Percentiles rank a stretch among this genome's conserved stretches.
Evolutionary conservation across 164 flowering plant species (phyloP).

Genomic region (Chimonanthus salicifolius): DNA sequence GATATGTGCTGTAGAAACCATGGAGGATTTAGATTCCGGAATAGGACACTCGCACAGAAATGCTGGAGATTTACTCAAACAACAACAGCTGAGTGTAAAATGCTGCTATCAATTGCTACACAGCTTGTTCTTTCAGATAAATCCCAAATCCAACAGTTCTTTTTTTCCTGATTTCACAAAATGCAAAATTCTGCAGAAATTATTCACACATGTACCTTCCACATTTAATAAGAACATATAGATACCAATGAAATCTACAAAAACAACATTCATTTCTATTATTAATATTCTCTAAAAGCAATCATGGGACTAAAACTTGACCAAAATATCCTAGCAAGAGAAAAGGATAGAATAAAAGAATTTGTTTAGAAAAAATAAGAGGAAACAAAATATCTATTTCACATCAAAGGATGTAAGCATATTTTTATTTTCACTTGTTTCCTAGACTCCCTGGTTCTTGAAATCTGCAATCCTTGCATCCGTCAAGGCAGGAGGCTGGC

Average conservation of each 20-base stretch:
- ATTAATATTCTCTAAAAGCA: not conserved
- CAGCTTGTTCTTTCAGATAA: no score
- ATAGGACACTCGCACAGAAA: no score
- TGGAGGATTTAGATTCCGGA: no score
- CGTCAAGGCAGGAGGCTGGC: conserved; percentile 23
- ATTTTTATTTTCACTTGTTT: conserved; percentile 8
- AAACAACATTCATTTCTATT: no score
- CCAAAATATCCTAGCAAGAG: no score
- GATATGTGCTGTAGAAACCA: no score
- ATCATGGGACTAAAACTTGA: not conserved
- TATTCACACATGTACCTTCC: not conserved
- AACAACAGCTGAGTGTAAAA: no score
- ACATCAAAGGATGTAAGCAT: not conserved
- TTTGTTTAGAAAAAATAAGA: not conserved
- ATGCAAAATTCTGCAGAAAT: not conserved
- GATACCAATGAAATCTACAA: not conserved
- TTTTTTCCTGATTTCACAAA: not conserved
- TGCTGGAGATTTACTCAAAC: no score
- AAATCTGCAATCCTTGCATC: conserved; percentile 34
- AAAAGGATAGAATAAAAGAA: not conserved
- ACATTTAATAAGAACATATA: not conserved
- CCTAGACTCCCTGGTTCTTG: conserved; percentile 25
- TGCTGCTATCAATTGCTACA: no score
- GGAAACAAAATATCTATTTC: not conserved
- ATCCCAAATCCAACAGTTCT: no score